Conservation (phyloP, 2,329 filamentous ascomycete genomes). For the Neonectria magnoliae region DNA sequence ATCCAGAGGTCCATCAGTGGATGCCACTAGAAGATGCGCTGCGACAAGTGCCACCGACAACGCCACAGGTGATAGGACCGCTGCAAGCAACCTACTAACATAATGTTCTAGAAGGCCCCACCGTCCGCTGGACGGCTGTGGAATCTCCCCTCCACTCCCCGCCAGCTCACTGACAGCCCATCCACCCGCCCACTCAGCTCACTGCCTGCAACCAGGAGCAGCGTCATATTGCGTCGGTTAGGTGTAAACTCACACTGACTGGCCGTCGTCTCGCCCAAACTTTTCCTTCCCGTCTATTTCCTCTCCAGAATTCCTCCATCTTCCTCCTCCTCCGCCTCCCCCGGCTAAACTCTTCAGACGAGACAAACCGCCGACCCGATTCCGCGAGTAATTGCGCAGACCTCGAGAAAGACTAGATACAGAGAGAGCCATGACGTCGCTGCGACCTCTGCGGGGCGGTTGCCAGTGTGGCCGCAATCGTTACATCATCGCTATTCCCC, state of each 20-base stretch:
- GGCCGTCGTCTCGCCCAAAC: conserved; percentile 16
- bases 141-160: conserved; percentile 28
- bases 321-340: background rate
- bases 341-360: background rate
- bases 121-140: conserved; percentile 32
- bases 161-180: conserved; percentile 33
- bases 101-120: conserved; percentile 44
- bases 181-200: conserved; percentile 5
- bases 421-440: conserved; percentile 54
- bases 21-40: conserved; percentile 24
- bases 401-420: background rate
- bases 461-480: conserved; percentile 89
- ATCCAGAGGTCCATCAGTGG: background rate
- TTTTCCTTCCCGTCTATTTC: conserved; percentile 3
- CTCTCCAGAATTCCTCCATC: background rate
- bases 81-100: background rate
- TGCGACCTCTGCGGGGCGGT: conserved; percentile 73
- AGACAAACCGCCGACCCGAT: background rate
- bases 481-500: conserved; percentile 79
- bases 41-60: conserved; percentile 1
- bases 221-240: conserved; percentile 8
- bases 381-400: conserved; percentile 1
- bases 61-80: background rate
- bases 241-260: conserved; percentile 5
- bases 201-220: conserved; percentile 18